These are phyloP conservation scores for Nicotiana knightiana DNA, from an alignment of 257 asterid species.

Conservation along the genomic window DNA sequence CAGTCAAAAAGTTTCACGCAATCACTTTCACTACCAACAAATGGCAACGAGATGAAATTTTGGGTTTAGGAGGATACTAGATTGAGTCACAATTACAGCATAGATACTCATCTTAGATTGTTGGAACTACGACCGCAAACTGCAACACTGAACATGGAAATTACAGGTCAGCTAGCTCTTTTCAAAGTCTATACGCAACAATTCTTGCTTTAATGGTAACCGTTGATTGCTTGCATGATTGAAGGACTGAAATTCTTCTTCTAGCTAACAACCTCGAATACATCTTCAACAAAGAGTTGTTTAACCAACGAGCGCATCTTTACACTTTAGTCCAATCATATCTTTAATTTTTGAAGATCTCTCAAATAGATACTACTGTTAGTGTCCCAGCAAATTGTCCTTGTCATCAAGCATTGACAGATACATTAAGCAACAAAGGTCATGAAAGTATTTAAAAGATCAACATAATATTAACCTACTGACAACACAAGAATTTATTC, in stretches of 20 bases:
- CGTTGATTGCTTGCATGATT: not conserved
- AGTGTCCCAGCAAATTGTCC: not conserved
- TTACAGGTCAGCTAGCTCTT: not conserved
- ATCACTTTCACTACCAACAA: not conserved
- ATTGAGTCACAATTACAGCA: not conserved
- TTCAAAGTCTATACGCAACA: not conserved
- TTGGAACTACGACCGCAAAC: not conserved
- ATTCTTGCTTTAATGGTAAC: not conserved
- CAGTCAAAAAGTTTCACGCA: not conserved
- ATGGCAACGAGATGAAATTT: not conserved
- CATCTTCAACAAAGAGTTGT: not conserved
- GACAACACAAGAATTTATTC: not conserved
- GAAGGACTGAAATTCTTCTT: not conserved
- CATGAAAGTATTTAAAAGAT: not conserved
- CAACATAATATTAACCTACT: not conserved
- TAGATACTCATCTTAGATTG: not conserved
- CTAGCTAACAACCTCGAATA: not conserved
- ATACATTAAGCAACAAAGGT: not conserved
- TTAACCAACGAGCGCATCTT: not conserved
- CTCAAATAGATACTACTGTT: not conserved
- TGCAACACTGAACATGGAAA: not conserved
- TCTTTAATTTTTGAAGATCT: not conserved
- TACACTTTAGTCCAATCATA: not conserved
- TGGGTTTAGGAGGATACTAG: not conserved
- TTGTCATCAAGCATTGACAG: not conserved